These are phyloP conservation scores for Mercurialis annua DNA, from an alignment of 345 rosid species.

Conservation along the genomic window DNA sequence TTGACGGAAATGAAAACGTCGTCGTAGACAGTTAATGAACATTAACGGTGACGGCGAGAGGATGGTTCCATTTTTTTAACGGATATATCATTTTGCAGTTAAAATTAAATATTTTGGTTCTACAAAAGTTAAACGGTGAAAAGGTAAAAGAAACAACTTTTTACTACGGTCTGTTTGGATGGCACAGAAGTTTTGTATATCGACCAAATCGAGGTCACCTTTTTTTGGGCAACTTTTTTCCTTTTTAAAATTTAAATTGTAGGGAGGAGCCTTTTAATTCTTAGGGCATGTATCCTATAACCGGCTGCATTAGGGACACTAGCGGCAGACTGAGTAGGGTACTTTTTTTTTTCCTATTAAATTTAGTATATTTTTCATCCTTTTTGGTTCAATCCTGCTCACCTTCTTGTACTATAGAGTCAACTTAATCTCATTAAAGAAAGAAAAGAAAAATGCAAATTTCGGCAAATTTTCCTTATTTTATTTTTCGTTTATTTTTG, in stretches of 20 bases:
- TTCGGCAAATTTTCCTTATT: neutral
- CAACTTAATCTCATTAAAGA: constrained; percentile 18
- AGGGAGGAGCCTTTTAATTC: neutral
- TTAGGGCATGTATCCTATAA: neutral
- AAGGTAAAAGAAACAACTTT: neutral
- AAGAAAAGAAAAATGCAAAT: constrained; percentile 4
- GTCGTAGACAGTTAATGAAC: constrained; percentile 35
- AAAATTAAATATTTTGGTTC: constrained; percentile 4
- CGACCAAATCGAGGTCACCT: constrained; percentile 15
- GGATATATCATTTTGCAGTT: constrained; percentile 27
- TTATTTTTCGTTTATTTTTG: neutral
- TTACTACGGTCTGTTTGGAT: constrained; percentile 13
- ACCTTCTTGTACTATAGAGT: constrained; percentile 12
- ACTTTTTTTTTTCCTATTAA: neutral
- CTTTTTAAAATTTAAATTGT: neutral
- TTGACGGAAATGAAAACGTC: constrained; percentile 23
- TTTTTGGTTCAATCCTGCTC: neutral
- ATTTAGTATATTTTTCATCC: neutral
- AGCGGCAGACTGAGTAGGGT: neutral
- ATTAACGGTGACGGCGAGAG: neutral
- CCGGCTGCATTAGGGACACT: constrained; percentile 2
- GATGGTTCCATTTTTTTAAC: constrained; percentile 10
- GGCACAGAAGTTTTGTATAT: constrained; percentile 24
- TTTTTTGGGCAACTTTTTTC: neutral
- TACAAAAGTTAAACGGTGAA: constrained; percentile 1